These are phyloP conservation scores for Ogataea hybrid DNA, from an alignment of 1,139 yeast species.

Conservation along the genomic window DNA sequence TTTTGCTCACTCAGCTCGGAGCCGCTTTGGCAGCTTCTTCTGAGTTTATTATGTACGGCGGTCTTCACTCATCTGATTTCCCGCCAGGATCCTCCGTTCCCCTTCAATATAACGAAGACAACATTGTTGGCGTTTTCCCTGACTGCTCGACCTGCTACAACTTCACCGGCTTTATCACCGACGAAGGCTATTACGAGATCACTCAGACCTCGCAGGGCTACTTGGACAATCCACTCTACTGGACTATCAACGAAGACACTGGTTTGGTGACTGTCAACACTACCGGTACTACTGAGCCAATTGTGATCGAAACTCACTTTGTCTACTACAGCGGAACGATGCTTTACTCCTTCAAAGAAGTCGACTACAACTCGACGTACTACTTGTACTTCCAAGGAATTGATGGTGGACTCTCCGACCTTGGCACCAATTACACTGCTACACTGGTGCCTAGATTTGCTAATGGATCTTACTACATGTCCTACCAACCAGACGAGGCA, in stretches of 20 bases:
- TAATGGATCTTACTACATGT: background rate
- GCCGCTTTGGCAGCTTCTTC: background rate
- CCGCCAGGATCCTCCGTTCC: background rate
- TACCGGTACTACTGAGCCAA: background rate
- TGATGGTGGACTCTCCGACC: background rate
- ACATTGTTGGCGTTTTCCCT: background rate
- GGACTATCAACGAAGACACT: background rate
- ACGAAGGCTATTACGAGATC: background rate
- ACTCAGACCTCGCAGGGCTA: background rate
- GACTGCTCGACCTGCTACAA: constrained; percentile 1
- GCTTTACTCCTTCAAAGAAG: background rate
- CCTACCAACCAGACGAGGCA: constrained; percentile 1
- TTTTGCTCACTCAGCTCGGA: background rate
- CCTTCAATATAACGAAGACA: constrained; percentile 2
- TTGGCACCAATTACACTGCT: background rate
- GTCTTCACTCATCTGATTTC: background rate
- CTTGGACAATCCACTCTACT: background rate
- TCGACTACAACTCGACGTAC: background rate
- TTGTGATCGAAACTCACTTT: background rate
- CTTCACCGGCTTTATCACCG: constrained; percentile 1
- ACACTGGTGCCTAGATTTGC: background rate
- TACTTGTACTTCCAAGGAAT: background rate
- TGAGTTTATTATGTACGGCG: background rate
- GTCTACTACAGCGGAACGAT: background rate
- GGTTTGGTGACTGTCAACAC: background rate